These are phyloP conservation scores for Diaporthe citriasiana DNA, from an alignment of 2,329 filamentous ascomycete species.

Conservation along the genomic window DNA sequence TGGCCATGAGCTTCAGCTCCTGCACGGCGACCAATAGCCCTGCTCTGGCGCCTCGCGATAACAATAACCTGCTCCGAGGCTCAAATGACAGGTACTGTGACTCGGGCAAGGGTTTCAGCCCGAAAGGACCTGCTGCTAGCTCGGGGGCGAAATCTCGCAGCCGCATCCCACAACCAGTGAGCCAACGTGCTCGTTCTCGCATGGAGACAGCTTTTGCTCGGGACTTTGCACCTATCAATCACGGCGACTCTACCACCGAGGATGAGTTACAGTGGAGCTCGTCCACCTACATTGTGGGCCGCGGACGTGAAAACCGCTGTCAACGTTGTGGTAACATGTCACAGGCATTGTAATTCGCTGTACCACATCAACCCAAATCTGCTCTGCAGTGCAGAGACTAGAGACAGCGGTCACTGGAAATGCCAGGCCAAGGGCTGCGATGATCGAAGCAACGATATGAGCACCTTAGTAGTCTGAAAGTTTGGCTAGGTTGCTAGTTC, in stretches of 20 bases:
- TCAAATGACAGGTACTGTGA: constrained; percentile 22
- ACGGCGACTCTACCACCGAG: constrained; percentile 32
- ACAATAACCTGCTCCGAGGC: constrained; percentile 48
- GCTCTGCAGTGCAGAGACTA: not conserved
- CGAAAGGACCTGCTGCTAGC: constrained; percentile 27
- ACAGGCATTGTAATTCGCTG: not conserved
- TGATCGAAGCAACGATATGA: not conserved
- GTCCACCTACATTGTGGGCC: constrained; percentile 36
- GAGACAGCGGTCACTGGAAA: not conserved
- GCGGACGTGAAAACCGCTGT: constrained; percentile 8
- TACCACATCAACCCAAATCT: not conserved
- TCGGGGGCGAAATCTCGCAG: constrained; percentile 35
- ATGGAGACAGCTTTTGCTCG: constrained; percentile 36
- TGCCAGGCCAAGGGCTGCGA: not conserved
- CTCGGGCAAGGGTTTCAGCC: constrained; percentile 8
- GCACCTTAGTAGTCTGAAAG: not conserved
- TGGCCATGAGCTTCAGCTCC: constrained; percentile 45
- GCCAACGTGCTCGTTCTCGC: constrained; percentile 39
- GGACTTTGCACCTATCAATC: constrained; percentile 37
- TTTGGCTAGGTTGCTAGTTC: not conserved
- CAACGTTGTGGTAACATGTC: constrained; percentile 34
- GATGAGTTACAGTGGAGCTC: constrained; percentile 54
- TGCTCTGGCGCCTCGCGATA: constrained; percentile 47
- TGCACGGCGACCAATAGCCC: not conserved
- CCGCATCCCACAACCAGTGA: constrained; percentile 45